phyloP scores from a whole-genome alignment of 116 monocot species.

The Zostera marina region DNA sequence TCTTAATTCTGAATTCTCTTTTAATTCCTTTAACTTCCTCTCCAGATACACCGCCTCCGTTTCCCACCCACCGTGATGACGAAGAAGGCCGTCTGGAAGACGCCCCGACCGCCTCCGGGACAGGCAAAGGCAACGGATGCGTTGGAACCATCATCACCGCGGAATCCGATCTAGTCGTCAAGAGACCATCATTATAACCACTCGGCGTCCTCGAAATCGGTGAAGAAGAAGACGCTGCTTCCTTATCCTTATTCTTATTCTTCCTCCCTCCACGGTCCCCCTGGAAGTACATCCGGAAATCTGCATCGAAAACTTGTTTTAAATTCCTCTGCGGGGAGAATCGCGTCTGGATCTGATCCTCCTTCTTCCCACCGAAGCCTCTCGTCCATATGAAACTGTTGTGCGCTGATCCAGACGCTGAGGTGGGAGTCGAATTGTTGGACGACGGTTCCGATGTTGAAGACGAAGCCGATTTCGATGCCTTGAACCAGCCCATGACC shows the following conservation, averaged over 20 bases:
- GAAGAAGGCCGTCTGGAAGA: neutral
- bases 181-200: neutral
- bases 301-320: slow-evolving; percentile 4
- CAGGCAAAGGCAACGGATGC: slow-evolving; percentile 31
- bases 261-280: neutral
- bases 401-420: too few species aligned
- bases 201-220: slow-evolving; percentile 10
- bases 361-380: too few species aligned
- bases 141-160: slow-evolving; percentile 1
- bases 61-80: neutral
- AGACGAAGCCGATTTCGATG: neutral
- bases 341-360: slow-evolving; percentile 1
- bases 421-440: neutral
- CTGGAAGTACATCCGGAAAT: neutral
- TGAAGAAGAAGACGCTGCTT: neutral
- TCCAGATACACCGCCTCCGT: neutral
- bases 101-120: slow-evolving; percentile 6
- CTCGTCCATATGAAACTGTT: too few species aligned
- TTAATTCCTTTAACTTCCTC: neutral
- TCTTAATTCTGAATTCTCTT: too few species aligned
- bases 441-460: slow-evolving; percentile 1
- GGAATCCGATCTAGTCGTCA: neutral
- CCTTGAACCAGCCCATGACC: slow-evolving; percentile 10
- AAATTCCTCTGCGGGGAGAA: slow-evolving; percentile 13
- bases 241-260: neutral